Conservation (phyloP, 192 early-diverging fungal species). For the Dissophora globulifera region DNA sequence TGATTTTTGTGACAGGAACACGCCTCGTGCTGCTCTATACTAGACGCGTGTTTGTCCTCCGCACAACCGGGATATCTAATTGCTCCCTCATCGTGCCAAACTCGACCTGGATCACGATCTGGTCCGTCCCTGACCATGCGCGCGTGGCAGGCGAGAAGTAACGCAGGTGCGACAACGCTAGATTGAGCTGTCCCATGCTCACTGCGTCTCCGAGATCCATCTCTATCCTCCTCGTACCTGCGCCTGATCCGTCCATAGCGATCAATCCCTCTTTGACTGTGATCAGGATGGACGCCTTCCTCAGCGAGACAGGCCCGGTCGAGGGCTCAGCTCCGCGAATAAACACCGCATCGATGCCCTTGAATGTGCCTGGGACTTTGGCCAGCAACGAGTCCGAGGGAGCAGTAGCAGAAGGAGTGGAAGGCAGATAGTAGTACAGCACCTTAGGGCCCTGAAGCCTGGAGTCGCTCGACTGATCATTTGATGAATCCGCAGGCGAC, state of each 20-base stretch:
- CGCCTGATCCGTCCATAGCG: slow-evolving; percentile 9
- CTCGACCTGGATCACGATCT: slow-evolving; percentile 24
- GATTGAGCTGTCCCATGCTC: slow-evolving; percentile 44
- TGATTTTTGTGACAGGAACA: too few species aligned
- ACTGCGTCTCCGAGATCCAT: slow-evolving; percentile 35
- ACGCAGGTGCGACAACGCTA: slow-evolving; percentile 39
- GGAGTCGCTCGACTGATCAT: too few species aligned
- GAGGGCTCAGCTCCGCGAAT: slow-evolving; percentile 51
- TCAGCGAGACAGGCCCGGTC: not conserved
- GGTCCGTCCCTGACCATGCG: slow-evolving; percentile 9
- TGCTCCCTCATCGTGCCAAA: slow-evolving; percentile 32
- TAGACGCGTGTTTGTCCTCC: not conserved
- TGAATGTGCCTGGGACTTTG: slow-evolving; percentile 55
- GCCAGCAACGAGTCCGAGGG: slow-evolving; percentile 6
- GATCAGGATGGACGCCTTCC: slow-evolving; percentile 20
- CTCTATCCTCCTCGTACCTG: slow-evolving; percentile 23
- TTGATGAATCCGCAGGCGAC: slow-evolving; percentile 9
- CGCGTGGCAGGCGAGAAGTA: slow-evolving; percentile 20
- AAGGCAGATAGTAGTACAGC: slow-evolving; percentile 4
- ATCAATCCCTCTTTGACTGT: slow-evolving; percentile 15
- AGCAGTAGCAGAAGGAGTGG: not conserved
- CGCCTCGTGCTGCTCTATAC: too few species aligned
- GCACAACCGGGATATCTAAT: slow-evolving; percentile 38
- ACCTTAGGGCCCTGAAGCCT: slow-evolving; percentile 34
- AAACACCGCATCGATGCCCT: slow-evolving; percentile 62